Conservation (phyloP, 2,329 filamentous ascomycete species). For the Penicillium sp. region DNA sequence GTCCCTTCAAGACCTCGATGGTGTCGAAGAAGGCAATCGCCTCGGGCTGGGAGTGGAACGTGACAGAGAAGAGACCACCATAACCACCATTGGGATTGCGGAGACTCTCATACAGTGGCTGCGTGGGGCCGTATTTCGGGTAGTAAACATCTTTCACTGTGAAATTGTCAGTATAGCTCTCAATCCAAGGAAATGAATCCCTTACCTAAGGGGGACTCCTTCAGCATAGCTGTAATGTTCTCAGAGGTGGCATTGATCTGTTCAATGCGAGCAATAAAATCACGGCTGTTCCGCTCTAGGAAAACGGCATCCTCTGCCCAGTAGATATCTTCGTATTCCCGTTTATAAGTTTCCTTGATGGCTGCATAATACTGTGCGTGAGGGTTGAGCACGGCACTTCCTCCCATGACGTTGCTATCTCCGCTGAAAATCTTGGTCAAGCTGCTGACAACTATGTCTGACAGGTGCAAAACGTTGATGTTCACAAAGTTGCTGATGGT, state of each 20-base stretch:
- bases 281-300: slow-evolving; percentile 92
- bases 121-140: slow-evolving; percentile 72
- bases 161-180: slow-evolving; percentile 31
- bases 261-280: slow-evolving; percentile 79
- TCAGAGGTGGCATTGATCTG: slow-evolving; percentile 85
- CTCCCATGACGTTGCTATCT: slow-evolving; percentile 98
- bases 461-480: slow-evolving; percentile 83
- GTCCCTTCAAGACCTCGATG: slow-evolving; percentile 85
- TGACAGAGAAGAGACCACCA: slow-evolving; percentile 82
- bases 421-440: slow-evolving; percentile 97
- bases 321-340: slow-evolving; percentile 80
- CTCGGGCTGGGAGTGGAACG: slow-evolving; percentile 67
- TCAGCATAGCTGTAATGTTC: slow-evolving; percentile 71
- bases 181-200: not conserved
- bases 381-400: slow-evolving; percentile 65
- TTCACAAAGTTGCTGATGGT: slow-evolving; percentile 97
- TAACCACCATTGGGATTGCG: slow-evolving; percentile 75
- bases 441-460: slow-evolving; percentile 90
- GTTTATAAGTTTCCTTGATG: slow-evolving; percentile 65
- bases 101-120: slow-evolving; percentile 73
- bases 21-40: slow-evolving; percentile 81
- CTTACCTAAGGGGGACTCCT: slow-evolving; percentile 53
- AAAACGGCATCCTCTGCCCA: slow-evolving; percentile 95
- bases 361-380: slow-evolving; percentile 66
- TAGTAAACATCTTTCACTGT: slow-evolving; percentile 79